phyloP scores from a whole-genome alignment of 176 grass and related monocot genomes.

The Oropetium thomaeum region DNA sequence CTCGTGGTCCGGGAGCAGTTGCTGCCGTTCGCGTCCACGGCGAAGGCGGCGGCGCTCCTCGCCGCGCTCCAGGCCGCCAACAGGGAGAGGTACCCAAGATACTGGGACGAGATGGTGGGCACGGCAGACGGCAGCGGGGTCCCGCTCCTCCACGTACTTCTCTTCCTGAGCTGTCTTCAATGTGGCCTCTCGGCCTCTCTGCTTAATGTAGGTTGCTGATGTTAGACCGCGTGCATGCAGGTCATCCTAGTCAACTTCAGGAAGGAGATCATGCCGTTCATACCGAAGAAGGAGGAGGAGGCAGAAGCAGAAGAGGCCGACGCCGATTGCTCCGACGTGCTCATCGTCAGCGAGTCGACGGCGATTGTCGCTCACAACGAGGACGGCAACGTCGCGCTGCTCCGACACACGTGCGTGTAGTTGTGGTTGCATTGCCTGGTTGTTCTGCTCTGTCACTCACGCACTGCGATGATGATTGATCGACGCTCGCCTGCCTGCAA shows the following conservation, averaged over 20 bases:
- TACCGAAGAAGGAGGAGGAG: slow-evolving; percentile 16
- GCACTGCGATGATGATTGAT: background rate
- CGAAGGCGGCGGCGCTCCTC: slow-evolving; percentile 36
- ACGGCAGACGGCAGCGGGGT: slow-evolving; percentile 62
- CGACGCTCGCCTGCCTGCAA: too few species aligned
- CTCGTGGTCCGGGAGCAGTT: slow-evolving; percentile 60
- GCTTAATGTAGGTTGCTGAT: background rate
- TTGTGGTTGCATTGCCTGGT: too few species aligned
- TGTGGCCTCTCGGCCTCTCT: too few species aligned
- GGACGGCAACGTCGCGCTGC: slow-evolving; percentile 62
- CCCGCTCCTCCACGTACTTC: slow-evolving; percentile 51
- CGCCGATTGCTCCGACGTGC: slow-evolving; percentile 75
- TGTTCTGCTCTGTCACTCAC: background rate
- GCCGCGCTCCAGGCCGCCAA: slow-evolving; percentile 53
- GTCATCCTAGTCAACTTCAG: slow-evolving; percentile 70
- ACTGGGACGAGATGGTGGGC: slow-evolving; percentile 79
- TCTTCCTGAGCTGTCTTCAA: background rate
- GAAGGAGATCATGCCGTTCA: slow-evolving; percentile 80
- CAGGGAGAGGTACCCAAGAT: slow-evolving; percentile 48
- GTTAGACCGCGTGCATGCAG: slow-evolving; percentile 6
- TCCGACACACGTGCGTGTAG: slow-evolving; percentile 67
- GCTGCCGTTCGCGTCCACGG: slow-evolving; percentile 65
- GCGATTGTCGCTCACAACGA: slow-evolving; percentile 81
- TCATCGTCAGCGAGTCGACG: slow-evolving; percentile 52
- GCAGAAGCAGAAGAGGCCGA: slow-evolving; percentile 25